Evolutionary conservation across 202 grass and related monocot species (phyloP).

Genomic region (Panicum virgatum): DNA sequence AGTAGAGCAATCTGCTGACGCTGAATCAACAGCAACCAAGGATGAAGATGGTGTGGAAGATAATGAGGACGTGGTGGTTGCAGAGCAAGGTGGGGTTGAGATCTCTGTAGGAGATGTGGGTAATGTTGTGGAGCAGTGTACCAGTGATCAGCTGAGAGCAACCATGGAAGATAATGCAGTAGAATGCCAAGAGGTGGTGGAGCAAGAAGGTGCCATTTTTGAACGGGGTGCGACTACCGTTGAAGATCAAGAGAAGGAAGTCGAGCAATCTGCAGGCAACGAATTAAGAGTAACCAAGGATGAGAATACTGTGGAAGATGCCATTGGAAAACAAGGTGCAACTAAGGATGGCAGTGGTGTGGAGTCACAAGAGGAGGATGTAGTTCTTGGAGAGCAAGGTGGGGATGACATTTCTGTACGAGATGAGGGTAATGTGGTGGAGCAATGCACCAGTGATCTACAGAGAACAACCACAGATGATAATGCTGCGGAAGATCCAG

Average conservation of each 20-base stretch:
- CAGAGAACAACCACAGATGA: neutral
- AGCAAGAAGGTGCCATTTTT: constrained; percentile 16
- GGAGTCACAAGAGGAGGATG: neutral
- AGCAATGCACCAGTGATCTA: neutral
- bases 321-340: neutral
- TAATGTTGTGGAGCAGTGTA: neutral
- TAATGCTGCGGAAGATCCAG: constrained; percentile 3
- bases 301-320: constrained; percentile 11
- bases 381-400: neutral
- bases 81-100: neutral
- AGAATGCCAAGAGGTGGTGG: neutral
- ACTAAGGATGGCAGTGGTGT: constrained; percentile 11
- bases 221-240: neutral
- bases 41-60: neutral
- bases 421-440: constrained; percentile 6
- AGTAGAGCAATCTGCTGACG: neutral
- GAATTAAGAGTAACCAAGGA: neutral
- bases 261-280: neutral
- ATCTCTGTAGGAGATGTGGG: neutral
- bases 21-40: neutral
- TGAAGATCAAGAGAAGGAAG: constrained; percentile 21
- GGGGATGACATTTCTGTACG: neutral
- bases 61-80: constrained; percentile 5
- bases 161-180: neutral
- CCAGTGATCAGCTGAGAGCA: neutral